Conservation (phyloP, 495 filamentous ascomycete species). For the Penicillium psychrofluorescens region DNA sequence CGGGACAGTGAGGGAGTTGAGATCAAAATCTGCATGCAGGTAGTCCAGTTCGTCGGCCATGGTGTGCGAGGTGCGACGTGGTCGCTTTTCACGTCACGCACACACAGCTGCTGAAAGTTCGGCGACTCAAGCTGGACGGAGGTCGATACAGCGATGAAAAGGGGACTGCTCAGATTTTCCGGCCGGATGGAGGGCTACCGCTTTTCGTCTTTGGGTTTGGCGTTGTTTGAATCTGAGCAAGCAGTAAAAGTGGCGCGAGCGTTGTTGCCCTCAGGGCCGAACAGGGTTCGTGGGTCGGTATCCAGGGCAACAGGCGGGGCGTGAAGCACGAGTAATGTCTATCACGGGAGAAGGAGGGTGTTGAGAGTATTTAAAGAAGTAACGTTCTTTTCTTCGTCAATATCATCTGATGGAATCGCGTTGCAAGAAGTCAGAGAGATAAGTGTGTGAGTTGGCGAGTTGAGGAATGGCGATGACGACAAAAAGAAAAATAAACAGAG, state of each 20-base stretch:
- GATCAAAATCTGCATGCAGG: slow-evolving; percentile 76
- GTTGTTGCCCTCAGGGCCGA: slow-evolving; percentile 6
- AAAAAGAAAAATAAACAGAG: slow-evolving; percentile 8
- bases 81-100: slow-evolving; percentile 1
- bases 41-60: slow-evolving; percentile 75
- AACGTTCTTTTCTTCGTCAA: too few relatives aligned
- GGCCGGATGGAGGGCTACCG: too few relatives aligned
- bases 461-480: background rate
- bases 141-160: too few relatives aligned
- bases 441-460: background rate
- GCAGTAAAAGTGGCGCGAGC: too few relatives aligned
- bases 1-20: slow-evolving; percentile 73
- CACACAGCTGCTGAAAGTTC: background rate
- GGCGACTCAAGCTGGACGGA: too few relatives aligned
- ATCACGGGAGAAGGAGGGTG: background rate
- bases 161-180: too few relatives aligned
- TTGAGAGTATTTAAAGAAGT: background rate
- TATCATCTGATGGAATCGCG: background rate
- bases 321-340: background rate
- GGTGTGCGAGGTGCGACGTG: slow-evolving; percentile 12
- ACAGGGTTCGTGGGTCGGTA: slow-evolving; percentile 20
- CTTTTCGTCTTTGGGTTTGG: too few relatives aligned
- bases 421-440: background rate
- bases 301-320: slow-evolving; percentile 33
- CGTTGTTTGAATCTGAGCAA: too few relatives aligned